Evolutionary conservation across 345 rosid species (phyloP), one percentile per base, ranked within the genome.

Genomic region (Eucalyptus sp.): DNA sequence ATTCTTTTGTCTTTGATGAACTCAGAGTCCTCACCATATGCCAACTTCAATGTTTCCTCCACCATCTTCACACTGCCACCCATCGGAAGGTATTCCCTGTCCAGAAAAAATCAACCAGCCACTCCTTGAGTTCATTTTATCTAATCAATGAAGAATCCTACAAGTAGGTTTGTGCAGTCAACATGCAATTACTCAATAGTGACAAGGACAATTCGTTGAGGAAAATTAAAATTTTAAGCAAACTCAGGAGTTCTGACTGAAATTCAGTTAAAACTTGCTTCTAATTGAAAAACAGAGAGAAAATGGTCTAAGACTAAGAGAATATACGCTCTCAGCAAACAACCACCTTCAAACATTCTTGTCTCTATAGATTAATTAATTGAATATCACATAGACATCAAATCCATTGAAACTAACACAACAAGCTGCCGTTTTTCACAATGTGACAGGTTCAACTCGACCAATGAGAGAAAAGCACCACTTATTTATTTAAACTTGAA

Each of bases 11-110:
- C 99, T 92, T 95, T 93, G 88, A 97, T 88, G 86, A 93, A 93
- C 89, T 96, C 98, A 44, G 98, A 96, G 85, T 94, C 91, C 90
- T 96, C 97, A 20, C 99, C 99, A 91, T 97, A 96, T 33, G 99
- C 99, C 90, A 97, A 93, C 94, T 97, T 97, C 92, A 97, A 90
- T 49, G 98, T 95, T 91, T 95, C 98, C 87, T 96, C 97, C 87
- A 96, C 95, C 99, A 96, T 97, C 49, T 95, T 94, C 87, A 93
- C 93, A 92, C 99, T 96, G 83, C 99, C 99, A 86, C 99, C 99
- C 99, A 97, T 97, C 15, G 99, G 99, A 92, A 97, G 99, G 89
- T 97, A 97, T 92, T 97, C 99, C 99, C 99, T 97, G 90, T 27
- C 16, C 50, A 86, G 41, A 50, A 50, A 56, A 86, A 51, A 51